Percentiles rank a stretch among this genome's conserved stretches.
Conservation (phyloP, 306 rosid species). For the Vicia faba region DNA sequence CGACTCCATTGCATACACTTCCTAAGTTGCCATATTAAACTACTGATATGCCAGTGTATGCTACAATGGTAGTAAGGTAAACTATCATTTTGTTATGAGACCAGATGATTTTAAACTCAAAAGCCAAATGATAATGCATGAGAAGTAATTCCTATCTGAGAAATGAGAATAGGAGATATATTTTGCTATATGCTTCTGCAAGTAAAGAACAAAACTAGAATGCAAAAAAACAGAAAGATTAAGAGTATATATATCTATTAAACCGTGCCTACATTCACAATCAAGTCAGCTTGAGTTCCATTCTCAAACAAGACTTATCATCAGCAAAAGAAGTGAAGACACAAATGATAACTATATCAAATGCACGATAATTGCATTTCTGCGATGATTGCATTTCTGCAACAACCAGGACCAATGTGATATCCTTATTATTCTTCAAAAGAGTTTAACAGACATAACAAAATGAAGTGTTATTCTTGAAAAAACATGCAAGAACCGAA, state of each 20-base stretch:
- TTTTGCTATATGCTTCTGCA: constrained; percentile 6
- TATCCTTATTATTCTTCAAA: constrained; percentile 3
- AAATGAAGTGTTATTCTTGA: background rate
- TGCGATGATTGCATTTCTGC: constrained; percentile 28
- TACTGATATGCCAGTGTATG: background rate
- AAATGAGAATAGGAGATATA: constrained; percentile 4
- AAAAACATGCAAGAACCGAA: constrained; percentile 14
- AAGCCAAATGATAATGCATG: background rate
- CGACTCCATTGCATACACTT: background rate
- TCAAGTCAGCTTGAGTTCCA: constrained; percentile 2
- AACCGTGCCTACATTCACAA: constrained; percentile 8
- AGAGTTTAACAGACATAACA: constrained; percentile 4
- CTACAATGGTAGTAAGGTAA: background rate
- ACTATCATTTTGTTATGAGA: constrained; percentile 4
- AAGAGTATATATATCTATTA: constrained; percentile 4
- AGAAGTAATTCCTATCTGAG: background rate
- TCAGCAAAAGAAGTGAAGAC: constrained; percentile 13
- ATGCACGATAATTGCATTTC: constrained; percentile 23
- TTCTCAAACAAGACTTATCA: constrained; percentile 1
- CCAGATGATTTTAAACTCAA: constrained; percentile 28
- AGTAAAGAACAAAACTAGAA: constrained; percentile 10
- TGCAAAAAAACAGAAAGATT: constrained; percentile 23
- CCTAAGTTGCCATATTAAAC: constrained; percentile 17
- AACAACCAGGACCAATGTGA: constrained; percentile 14
- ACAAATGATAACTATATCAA: constrained; percentile 20